Conservation (phyloP, 352 stramenopile species). For the Globisporangium takayamanum region DNA sequence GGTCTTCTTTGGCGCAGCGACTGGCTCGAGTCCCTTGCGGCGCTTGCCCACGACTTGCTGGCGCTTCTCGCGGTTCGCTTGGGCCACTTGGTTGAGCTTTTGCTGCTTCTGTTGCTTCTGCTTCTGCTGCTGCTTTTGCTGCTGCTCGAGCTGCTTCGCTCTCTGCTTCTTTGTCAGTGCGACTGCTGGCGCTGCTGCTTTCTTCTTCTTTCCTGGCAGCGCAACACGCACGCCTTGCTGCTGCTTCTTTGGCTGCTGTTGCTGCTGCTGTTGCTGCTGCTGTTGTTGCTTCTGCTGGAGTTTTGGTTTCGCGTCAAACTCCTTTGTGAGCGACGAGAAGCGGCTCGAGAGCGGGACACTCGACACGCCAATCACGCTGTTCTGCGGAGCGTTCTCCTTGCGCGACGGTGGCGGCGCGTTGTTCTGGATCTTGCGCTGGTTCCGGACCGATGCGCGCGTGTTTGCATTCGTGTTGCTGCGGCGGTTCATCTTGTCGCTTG, state of each 20-base stretch:
- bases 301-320: slow-evolving; percentile 18
- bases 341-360: slow-evolving; percentile 63
- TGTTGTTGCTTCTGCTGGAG: slow-evolving; percentile 11
- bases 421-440: slow-evolving; percentile 57
- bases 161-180: slow-evolving; percentile 13
- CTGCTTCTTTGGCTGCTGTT: slow-evolving; percentile 1
- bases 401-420: slow-evolving; percentile 16
- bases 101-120: slow-evolving; percentile 48
- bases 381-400: slow-evolving; percentile 13
- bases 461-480: slow-evolving; percentile 20
- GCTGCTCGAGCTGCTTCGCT: slow-evolving; percentile 18
- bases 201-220: slow-evolving; percentile 17
- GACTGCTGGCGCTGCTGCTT: slow-evolving; percentile 9
- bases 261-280: slow-evolving; percentile 4
- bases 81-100: slow-evolving; percentile 52
- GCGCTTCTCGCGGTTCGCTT: slow-evolving; percentile 66
- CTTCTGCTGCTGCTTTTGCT: slow-evolving; percentile 22
- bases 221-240: slow-evolving; percentile 16
- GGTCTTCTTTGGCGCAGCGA: slow-evolving; percentile 17
- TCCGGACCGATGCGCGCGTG: slow-evolving; percentile 41
- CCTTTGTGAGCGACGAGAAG: slow-evolving; percentile 61
- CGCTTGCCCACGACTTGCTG: slow-evolving; percentile 70
- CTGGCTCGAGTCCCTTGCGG: slow-evolving; percentile 49
- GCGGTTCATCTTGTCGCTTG: slow-evolving; percentile 9
- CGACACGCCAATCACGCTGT: slow-evolving; percentile 56